Evolutionary conservation across 331 rosid genomes (phyloP).

Genomic region (Rhamnella rubrinervis): DNA sequence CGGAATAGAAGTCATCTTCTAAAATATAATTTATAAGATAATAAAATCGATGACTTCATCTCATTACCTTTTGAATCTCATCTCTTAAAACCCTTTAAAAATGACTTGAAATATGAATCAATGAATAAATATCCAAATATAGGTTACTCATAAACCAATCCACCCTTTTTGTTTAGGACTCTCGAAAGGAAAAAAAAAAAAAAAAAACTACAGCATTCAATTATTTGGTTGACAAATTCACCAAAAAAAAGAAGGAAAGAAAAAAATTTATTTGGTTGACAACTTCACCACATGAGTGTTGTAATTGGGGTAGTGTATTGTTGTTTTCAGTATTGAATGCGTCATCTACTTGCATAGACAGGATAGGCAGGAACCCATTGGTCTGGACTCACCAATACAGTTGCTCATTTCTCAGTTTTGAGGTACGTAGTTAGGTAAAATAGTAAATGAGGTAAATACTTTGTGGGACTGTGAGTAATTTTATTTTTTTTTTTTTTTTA

Average conservation of each 20-base stretch:
- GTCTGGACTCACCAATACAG: background rate
- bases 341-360: constrained; percentile 21
- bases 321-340: constrained; percentile 35
- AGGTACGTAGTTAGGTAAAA: no score
- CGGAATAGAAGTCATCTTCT: no score
- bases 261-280: background rate
- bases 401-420: background rate
- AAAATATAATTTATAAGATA: no score
- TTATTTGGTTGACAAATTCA: constrained; percentile 9
- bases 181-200: background rate
- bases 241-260: background rate
- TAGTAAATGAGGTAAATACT: no score
- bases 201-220: background rate
- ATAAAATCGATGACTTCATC: no score
- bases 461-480: no score
- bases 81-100: no score
- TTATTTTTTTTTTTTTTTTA: no score
- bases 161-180: background rate
- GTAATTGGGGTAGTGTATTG: constrained; percentile 22
- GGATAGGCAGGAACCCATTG: background rate
- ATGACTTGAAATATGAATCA: background rate
- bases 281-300: constrained; percentile 15
- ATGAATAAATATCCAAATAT: background rate
- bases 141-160: background rate
- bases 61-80: no score